Evolutionary conservation across 2,329 filamentous ascomycete genomes (phyloP).

Genomic region (Ustulina deusta): DNA sequence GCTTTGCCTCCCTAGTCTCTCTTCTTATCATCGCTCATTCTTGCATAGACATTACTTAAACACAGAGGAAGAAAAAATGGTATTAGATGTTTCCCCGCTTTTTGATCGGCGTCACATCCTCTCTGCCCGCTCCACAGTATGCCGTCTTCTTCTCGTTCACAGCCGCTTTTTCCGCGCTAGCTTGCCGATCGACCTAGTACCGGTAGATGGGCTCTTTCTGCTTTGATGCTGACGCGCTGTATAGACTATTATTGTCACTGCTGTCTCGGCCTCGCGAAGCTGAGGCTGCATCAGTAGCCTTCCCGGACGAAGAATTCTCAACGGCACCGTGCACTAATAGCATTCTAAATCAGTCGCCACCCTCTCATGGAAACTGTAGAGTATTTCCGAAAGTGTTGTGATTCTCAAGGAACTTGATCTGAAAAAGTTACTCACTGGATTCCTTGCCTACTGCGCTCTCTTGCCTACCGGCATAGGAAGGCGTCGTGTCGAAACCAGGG

Average conservation of each 20-base stretch:
- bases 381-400: too few species aligned
- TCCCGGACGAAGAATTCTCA: conserved; percentile 33
- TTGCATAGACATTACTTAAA: conserved; percentile 29
- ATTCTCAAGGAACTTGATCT: background rate
- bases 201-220: conserved; percentile 55
- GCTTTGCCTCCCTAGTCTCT: conserved; percentile 17
- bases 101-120: background rate
- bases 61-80: conserved; percentile 16
- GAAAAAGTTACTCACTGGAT: conserved; percentile 45
- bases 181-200: conserved; percentile 42
- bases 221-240: conserved; percentile 53
- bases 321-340: conserved; percentile 54
- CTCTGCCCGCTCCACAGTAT: background rate
- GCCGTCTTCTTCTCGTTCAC: background rate
- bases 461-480: conserved; percentile 55
- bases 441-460: conserved; percentile 58
- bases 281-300: conserved; percentile 23
- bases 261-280: conserved; percentile 15
- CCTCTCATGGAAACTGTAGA: background rate
- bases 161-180: background rate
- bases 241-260: conserved; percentile 54
- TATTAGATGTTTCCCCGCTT: conserved; percentile 25
- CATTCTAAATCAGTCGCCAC: conserved; percentile 16
- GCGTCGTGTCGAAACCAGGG: conserved; percentile 51
- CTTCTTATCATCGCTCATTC: conserved; percentile 16